Conservation (phyloP, 768 basidiomycete genomes). For the Lactifluus rugatus region DNA sequence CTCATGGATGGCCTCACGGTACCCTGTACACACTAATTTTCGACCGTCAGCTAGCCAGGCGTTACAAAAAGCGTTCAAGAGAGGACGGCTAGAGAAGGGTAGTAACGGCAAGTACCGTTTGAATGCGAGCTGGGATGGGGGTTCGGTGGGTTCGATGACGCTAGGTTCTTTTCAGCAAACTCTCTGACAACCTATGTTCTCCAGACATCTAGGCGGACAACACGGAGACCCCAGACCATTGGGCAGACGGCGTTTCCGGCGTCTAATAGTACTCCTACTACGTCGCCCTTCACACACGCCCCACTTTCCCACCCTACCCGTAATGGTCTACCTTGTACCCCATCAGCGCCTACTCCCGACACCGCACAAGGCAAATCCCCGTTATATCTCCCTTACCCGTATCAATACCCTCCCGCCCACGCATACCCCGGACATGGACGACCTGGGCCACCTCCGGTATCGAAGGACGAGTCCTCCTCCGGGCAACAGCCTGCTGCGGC, state of each 20-base stretch:
- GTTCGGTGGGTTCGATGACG: constrained; percentile 47
- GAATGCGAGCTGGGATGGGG: constrained; percentile 73
- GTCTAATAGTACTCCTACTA: neutral
- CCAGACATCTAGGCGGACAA: constrained; percentile 71
- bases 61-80: constrained; percentile 74
- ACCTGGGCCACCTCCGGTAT: constrained; percentile 17
- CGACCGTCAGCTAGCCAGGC: constrained; percentile 85
- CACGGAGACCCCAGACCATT: constrained; percentile 64
- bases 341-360: constrained; percentile 28
- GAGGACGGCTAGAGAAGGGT: constrained; percentile 72
- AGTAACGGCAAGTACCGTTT: constrained; percentile 65
- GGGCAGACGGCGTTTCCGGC: constrained; percentile 23
- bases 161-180: no score
- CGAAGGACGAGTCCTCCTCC: neutral
- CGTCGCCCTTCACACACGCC: constrained; percentile 11
- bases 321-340: constrained; percentile 12
- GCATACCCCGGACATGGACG: constrained; percentile 25
- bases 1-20: constrained; percentile 72
- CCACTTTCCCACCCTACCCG: constrained; percentile 13
- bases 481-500: neutral
- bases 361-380: constrained; percentile 26
- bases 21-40: constrained; percentile 83
- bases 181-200: neutral
- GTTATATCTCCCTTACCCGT: constrained; percentile 33
- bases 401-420: constrained; percentile 30